These are phyloP conservation scores for Steccherinum ochraceum DNA, from an alignment of 768 basidiomycete species.

Conservation along the genomic window DNA sequence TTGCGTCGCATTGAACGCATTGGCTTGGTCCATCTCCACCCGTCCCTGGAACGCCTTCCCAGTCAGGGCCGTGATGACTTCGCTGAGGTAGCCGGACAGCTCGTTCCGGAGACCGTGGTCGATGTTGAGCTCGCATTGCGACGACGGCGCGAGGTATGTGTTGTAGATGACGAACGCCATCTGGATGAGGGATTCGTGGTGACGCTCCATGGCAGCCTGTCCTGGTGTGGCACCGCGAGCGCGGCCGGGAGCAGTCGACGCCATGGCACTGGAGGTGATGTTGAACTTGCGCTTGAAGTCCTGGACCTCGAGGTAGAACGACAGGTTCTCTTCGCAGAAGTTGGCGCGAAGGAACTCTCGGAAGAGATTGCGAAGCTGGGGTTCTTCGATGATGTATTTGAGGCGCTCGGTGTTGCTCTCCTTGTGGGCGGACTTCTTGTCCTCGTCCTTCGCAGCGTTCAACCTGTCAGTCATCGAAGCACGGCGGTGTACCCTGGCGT, in stretches of 20 bases:
- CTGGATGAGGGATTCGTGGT: conserved; percentile 91
- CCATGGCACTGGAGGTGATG: conserved; percentile 89
- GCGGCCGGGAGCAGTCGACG: conserved; percentile 28
- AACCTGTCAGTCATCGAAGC: conserved; percentile 74
- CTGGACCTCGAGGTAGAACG: conserved; percentile 95
- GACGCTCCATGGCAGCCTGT: conserved; percentile 90
- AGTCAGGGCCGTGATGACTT: conserved; percentile 73
- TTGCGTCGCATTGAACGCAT: conserved; percentile 89
- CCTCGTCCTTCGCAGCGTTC: conserved; percentile 41
- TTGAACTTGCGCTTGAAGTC: conserved; percentile 96
- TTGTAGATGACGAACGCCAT: conserved; percentile 93
- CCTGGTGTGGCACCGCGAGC: conserved; percentile 53
- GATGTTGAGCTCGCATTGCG: conserved; percentile 95
- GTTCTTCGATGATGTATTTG: conserved; percentile 89
- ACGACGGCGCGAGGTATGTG: conserved; percentile 93
- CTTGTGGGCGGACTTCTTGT: conserved; percentile 47
- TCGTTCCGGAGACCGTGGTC: conserved; percentile 96
- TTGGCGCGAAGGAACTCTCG: conserved; percentile 91
- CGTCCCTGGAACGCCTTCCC: conserved; percentile 76
- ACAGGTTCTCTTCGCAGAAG: conserved; percentile 97
- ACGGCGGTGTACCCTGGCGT: conserved; percentile 69
- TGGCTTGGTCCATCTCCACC: conserved; percentile 76
- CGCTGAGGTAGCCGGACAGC: conserved; percentile 87
- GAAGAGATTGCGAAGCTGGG: conserved; percentile 82
- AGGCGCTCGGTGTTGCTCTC: conserved; percentile 92